phyloP scores from a whole-genome alignment of 768 basidiomycete species.

The Tephrocybe sp. region DNA sequence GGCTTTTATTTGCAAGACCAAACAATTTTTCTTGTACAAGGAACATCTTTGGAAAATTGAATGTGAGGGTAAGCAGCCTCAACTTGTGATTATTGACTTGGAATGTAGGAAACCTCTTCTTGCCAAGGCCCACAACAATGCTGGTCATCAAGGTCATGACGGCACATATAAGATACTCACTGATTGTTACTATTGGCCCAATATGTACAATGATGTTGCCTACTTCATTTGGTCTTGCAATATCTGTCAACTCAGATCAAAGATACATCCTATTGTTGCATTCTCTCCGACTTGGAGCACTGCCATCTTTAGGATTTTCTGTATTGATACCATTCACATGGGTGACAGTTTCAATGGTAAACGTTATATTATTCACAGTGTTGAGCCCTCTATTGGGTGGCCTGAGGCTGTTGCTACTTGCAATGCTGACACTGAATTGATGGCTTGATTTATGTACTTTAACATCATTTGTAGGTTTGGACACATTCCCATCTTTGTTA shows the following conservation, averaged over 20 bases:
- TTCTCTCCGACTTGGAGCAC: conserved; percentile 18
- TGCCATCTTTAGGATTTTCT: conserved; percentile 22
- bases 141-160: conserved; percentile 29
- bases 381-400: conserved; percentile 20
- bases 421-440: not conserved
- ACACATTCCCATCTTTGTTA: conserved; percentile 14
- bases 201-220: conserved; percentile 27
- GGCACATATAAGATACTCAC: conserved; percentile 18
- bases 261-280: conserved; percentile 18
- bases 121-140: conserved; percentile 24
- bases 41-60: conserved; percentile 15
- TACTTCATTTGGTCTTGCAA: conserved; percentile 32
- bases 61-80: conserved; percentile 17
- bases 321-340: conserved; percentile 18
- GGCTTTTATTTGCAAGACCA: not conserved
- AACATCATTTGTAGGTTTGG: conserved; percentile 16
- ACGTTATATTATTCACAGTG: conserved; percentile 25
- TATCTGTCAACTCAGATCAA: conserved; percentile 27
- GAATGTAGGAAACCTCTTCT: conserved; percentile 17
- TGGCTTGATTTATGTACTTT: conserved; percentile 29
- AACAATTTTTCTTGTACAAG: conserved; percentile 22
- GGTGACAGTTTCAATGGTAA: conserved; percentile 16
- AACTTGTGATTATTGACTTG: conserved; percentile 22
- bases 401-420: conserved; percentile 14
- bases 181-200: conserved; percentile 33